These are phyloP conservation scores for Marasmius tenuissimus DNA, from an alignment of 1,284 basidiomycete species.

Conservation along the genomic window DNA sequence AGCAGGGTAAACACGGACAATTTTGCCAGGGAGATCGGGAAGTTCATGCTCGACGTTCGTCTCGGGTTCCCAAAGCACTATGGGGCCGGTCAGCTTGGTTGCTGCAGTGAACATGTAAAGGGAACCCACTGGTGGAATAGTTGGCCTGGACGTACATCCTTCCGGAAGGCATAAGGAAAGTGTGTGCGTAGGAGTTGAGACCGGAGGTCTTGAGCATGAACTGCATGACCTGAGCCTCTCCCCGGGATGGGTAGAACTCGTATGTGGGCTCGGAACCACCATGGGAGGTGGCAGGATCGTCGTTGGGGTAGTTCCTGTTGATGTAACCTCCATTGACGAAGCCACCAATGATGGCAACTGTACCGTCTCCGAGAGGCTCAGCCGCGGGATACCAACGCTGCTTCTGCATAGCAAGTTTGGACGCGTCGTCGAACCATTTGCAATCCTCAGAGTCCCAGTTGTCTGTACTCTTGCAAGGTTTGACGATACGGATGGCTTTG, in stretches of 20 bases:
- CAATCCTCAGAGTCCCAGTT: conserved; percentile 53
- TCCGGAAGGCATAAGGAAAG: conserved; percentile 85
- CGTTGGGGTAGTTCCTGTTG: conserved; percentile 79
- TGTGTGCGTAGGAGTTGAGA: conserved; percentile 87
- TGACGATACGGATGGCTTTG: conserved; percentile 70
- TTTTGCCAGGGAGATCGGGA: conserved; percentile 50
- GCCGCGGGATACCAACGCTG: conserved; percentile 89
- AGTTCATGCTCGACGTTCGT: conserved; percentile 51
- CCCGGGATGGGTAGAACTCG: conserved; percentile 81
- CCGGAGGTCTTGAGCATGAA: conserved; percentile 85
- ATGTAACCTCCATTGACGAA: conserved; percentile 86
- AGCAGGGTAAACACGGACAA: conserved; percentile 33
- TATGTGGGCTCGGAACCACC: conserved; percentile 68
- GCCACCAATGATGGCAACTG: conserved; percentile 75
- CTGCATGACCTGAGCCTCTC: conserved; percentile 63
- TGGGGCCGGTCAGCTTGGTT: conserved; percentile 1
- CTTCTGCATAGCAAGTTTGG: conserved; percentile 69
- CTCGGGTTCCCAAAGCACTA: conserved; percentile 32
- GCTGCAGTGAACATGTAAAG: conserved; percentile 13
- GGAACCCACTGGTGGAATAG: conserved; percentile 63
- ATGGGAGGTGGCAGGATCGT: conserved; percentile 63
- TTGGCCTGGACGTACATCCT: conserved; percentile 87
- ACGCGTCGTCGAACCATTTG: conserved; percentile 78
- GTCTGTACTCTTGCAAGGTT: conserved; percentile 66
- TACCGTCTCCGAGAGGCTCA: conserved; percentile 69